These are phyloP conservation scores for Isabelozyma rhagii DNA, from an alignment of 805 yeast genomes.

Conservation along the genomic window DNA sequence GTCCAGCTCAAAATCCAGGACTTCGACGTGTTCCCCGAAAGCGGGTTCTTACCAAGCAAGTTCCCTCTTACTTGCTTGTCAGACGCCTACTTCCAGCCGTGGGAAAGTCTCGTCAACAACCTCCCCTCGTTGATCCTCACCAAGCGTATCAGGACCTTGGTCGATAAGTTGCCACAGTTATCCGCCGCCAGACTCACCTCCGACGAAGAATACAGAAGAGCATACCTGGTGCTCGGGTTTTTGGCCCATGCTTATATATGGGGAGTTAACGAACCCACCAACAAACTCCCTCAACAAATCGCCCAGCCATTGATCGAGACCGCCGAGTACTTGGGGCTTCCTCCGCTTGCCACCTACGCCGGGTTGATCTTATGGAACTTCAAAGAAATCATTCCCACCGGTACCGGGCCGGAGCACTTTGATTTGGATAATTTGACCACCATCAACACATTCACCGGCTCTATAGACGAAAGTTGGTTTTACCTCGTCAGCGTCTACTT, in stretches of 20 bases:
- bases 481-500: slow-evolving; percentile 84
- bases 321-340: slow-evolving; percentile 61
- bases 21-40: slow-evolving; percentile 64
- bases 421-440: slow-evolving; percentile 73
- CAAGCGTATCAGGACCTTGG: slow-evolving; percentile 53
- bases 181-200: slow-evolving; percentile 42
- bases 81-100: slow-evolving; percentile 59
- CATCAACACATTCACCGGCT: slow-evolving; percentile 82
- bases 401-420: slow-evolving; percentile 32
- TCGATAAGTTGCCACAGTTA: slow-evolving; percentile 65
- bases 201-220: slow-evolving; percentile 65
- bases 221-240: slow-evolving; percentile 76
- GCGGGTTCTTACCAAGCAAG: slow-evolving; percentile 78
- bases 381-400: slow-evolving; percentile 52
- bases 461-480: slow-evolving; percentile 92
- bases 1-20: slow-evolving; percentile 39
- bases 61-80: slow-evolving; percentile 63
- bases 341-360: slow-evolving; percentile 87
- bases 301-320: slow-evolving; percentile 68
- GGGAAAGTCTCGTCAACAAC: slow-evolving; percentile 69
- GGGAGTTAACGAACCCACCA: slow-evolving; percentile 65
- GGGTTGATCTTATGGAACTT: slow-evolving; percentile 88
- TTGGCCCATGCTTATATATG: slow-evolving; percentile 87
- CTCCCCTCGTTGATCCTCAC: slow-evolving; percentile 75
- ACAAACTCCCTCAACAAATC: slow-evolving; percentile 61